Base-by-base conservation (phyloP, 768 basidiomycete genomes). In the Filobasidium wieringae region DNA sequence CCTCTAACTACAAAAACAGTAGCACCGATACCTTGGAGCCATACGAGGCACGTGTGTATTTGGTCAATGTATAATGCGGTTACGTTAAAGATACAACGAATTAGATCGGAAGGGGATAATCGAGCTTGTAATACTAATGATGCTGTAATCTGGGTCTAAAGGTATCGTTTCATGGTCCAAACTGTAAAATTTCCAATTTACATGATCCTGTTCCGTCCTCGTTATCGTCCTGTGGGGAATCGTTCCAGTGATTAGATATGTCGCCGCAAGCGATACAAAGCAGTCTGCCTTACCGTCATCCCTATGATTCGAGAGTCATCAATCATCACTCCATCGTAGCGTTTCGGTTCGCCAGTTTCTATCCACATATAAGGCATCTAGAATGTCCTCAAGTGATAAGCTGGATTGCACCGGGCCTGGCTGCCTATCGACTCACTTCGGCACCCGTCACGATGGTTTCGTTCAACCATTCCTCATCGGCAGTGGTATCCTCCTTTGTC, bases 401-500 rank as follows among this genome's bases (percentile, higher is more conserved):
- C 19, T 32, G n/a, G 17, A 22, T 6, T 24, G 30, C 11, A n/a
- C 17, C 32, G 14, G 27, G 2, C 34, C 31, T 8, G 15, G 33
- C n/a, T 7, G 1, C 15, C 24, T 19, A 24, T 8, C 4, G 22
- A 41, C 59, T 19, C 26, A 56, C 59, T 26, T 51, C 51, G 7
- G 34, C 22, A 14, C 59, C 59, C 7, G 59, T 55, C 6, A 15
- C 4, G 8, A 60, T 32, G 43, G 55, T 36, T n/a, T 50, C 37
- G 27, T 53, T 54, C 14, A 14, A 15, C 17, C 45, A 41, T 6
- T 26, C 49, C n/a, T 56, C 54, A 24, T 49, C 54, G 4, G 41
- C 40, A 58, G 63, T 47, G 60, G 60, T 53, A 53, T 17, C 43
- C 57, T 62, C 63, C 63, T 61, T 51, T 53, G 43, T 55, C 11